A percentile compares a stretch with the other conserved stretches of the same genome.
Evolutionary conservation across 495 filamentous ascomycete species (phyloP).

Genomic region (Penicillium malachiteum): DNA sequence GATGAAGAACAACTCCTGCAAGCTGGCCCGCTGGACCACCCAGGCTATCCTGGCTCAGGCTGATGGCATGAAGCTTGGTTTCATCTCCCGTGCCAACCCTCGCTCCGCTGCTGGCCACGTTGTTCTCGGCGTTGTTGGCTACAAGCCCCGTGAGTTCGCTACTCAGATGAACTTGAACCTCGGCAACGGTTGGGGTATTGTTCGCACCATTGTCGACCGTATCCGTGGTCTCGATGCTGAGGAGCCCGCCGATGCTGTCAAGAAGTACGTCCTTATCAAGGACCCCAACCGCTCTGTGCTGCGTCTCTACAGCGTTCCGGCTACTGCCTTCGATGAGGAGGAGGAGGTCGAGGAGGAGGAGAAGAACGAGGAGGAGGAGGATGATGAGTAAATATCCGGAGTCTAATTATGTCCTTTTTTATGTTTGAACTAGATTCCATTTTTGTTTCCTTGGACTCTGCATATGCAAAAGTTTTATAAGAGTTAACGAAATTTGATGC

Average conservation of each 20-base stretch:
- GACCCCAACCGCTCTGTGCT: slow-evolving; percentile 95
- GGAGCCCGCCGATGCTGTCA: slow-evolving; percentile 64
- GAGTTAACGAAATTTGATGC: slow-evolving; percentile 6
- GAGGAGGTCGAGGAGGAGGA: slow-evolving; percentile 51
- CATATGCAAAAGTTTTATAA: slow-evolving; percentile 28
- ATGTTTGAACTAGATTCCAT: slow-evolving; percentile 9
- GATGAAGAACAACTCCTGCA: slow-evolving; percentile 99
- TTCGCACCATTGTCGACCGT: slow-evolving; percentile 95
- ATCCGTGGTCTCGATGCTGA: slow-evolving; percentile 58
- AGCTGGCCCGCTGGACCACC: slow-evolving; percentile 94
- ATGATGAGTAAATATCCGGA: slow-evolving; percentile 34
- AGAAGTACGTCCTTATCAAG: slow-evolving; percentile 70
- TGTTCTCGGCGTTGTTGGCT: slow-evolving; percentile 90
- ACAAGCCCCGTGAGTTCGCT: slow-evolving; percentile 96
- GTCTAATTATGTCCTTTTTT: slow-evolving; percentile 17
- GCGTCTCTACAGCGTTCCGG: slow-evolving; percentile 86
- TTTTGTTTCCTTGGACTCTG: slow-evolving; percentile 12
- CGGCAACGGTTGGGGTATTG: slow-evolving; percentile 97
- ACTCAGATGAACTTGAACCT: slow-evolving; percentile 96
- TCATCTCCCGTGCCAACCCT: slow-evolving; percentile 90
- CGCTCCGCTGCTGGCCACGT: slow-evolving; percentile 88
- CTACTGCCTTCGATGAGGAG: slow-evolving; percentile 82
- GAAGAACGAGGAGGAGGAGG: slow-evolving; percentile 40
- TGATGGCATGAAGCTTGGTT: slow-evolving; percentile 97
- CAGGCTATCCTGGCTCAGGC: slow-evolving; percentile 94